Percentiles rank a stretch among this genome's conserved stretches.
These are phyloP conservation scores for Mycena latifolia DNA, from an alignment of 768 basidiomycete species.

Conservation along the genomic window DNA sequence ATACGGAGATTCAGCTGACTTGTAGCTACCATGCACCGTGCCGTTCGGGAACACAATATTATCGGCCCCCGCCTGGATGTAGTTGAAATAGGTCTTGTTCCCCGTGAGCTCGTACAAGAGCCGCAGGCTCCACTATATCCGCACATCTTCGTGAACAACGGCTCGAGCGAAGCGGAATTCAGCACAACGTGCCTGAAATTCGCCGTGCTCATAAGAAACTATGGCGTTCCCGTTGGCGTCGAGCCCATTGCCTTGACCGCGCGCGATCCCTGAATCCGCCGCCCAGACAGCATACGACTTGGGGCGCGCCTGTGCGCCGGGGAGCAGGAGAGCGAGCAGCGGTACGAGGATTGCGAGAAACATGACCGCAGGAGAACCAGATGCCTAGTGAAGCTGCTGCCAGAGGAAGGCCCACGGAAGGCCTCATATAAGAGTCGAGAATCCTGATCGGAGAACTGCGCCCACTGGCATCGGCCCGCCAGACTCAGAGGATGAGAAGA, in stretches of 20 bases:
- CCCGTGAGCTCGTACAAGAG: slow-evolving; percentile 55
- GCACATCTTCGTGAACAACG: slow-evolving; percentile 38
- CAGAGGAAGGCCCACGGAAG: too few species aligned
- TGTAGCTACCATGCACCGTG: slow-evolving; percentile 53
- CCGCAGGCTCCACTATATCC: slow-evolving; percentile 55
- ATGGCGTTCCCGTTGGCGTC: slow-evolving; percentile 45
- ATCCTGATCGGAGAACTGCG: neutral
- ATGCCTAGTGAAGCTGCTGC: neutral
- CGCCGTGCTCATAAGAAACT: slow-evolving; percentile 53
- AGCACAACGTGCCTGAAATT: slow-evolving; percentile 26
- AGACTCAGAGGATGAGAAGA: neutral
- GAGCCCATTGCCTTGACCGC: slow-evolving; percentile 59
- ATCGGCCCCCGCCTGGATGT: slow-evolving; percentile 51
- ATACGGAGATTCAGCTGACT: slow-evolving; percentile 39
- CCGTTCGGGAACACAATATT: slow-evolving; percentile 55
- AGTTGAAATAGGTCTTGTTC: slow-evolving; percentile 56
- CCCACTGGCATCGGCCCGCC: neutral
- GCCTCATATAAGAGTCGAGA: neutral
- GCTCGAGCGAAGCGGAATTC: neutral
- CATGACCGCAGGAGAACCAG: slow-evolving; percentile 1
- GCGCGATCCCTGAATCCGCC: slow-evolving; percentile 57
- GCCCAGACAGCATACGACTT: slow-evolving; percentile 59
- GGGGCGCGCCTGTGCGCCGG: slow-evolving; percentile 41
- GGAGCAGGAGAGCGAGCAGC: neutral
- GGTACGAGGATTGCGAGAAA: slow-evolving; percentile 2